A percentile compares a stretch with the other conserved stretches of the same genome.
Evolutionary conservation across 176 grass and related monocot genomes (phyloP).

Genomic region (Tuctoria greenei): DNA sequence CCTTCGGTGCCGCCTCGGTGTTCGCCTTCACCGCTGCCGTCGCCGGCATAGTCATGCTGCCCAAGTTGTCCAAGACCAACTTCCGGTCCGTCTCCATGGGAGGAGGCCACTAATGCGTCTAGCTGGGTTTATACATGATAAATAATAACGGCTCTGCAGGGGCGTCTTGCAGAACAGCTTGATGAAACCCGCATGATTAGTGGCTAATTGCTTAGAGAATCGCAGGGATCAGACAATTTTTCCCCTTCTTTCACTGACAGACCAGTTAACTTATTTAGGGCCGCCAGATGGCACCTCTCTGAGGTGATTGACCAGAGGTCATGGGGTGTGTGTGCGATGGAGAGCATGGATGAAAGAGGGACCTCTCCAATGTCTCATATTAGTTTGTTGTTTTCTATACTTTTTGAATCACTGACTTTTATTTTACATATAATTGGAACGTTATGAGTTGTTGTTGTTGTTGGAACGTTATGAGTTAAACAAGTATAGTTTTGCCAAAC

Average conservation of each 20-base stretch:
- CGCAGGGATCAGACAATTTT: background rate
- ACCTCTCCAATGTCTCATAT: too few relatives aligned
- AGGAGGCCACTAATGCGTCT: constrained; percentile 50
- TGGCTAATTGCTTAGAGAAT: background rate
- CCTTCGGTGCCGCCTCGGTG: constrained; percentile 62
- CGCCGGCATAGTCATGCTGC: constrained; percentile 55
- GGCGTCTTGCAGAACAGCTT: background rate
- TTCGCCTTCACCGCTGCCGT: constrained; percentile 47
- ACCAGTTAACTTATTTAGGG: background rate
- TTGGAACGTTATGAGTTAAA: too few relatives aligned
- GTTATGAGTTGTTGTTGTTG: too few relatives aligned
- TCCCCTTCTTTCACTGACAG: background rate
- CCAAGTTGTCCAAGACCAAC: constrained; percentile 51
- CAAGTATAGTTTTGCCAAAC: too few relatives aligned
- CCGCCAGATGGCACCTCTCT: background rate
- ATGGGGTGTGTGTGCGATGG: too few relatives aligned
- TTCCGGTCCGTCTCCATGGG: constrained; percentile 56
- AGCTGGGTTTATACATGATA: background rate
- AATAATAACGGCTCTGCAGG: background rate
- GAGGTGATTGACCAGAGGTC: too few relatives aligned
- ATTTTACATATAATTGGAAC: too few relatives aligned
- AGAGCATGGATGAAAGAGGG: too few relatives aligned
- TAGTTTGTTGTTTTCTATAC: too few relatives aligned
- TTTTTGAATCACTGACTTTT: too few relatives aligned
- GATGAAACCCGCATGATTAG: background rate